Percentiles rank a stretch among this genome's conserved stretches.
Conservation (phyloP, 2,329 filamentous ascomycete genomes). For the Fusarium robinianum region DNA sequence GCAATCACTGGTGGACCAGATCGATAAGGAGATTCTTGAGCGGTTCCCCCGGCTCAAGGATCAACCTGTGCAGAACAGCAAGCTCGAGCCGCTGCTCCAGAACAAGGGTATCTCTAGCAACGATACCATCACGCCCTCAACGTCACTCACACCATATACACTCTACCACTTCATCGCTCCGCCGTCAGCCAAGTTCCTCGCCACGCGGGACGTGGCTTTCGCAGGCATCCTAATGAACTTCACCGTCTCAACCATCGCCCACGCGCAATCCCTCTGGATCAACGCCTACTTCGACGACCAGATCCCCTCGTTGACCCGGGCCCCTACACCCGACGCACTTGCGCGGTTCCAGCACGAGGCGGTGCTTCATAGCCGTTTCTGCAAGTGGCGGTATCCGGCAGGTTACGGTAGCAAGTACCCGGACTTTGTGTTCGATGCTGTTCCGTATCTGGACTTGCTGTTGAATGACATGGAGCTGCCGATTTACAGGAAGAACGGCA, state of each 20-base stretch:
- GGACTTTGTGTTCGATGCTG: slow-evolving; percentile 75
- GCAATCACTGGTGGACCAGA: slow-evolving; percentile 42
- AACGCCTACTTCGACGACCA: slow-evolving; percentile 61
- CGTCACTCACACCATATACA: slow-evolving; percentile 40
- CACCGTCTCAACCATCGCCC: slow-evolving; percentile 47
- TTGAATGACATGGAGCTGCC: slow-evolving; percentile 67
- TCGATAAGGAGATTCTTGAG: slow-evolving; percentile 58
- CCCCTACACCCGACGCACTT: slow-evolving; percentile 41
- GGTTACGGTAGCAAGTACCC: slow-evolving; percentile 66
- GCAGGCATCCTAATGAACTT: slow-evolving; percentile 51
- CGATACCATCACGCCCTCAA: slow-evolving; percentile 33
- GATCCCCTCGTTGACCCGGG: slow-evolving; percentile 29
- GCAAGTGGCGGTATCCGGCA: slow-evolving; percentile 68
- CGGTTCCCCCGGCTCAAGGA: slow-evolving; percentile 57
- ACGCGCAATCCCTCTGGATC: slow-evolving; percentile 64
- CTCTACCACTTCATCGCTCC: slow-evolving; percentile 55
- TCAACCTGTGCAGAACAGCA: slow-evolving; percentile 55
- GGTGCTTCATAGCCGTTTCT: slow-evolving; percentile 69
- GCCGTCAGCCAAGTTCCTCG: slow-evolving; percentile 43
- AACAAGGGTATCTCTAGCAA: slow-evolving; percentile 44
- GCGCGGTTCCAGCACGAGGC: slow-evolving; percentile 56
- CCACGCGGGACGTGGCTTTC: slow-evolving; percentile 49
- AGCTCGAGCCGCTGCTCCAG: slow-evolving; percentile 49
- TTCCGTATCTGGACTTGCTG: slow-evolving; percentile 74
- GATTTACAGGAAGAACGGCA: slow-evolving; percentile 58